A percentile compares a stretch with the other conserved stretches of the same genome.
These are phyloP conservation scores for Parastagonospora nodorum DNA, from an alignment of 2,329 filamentous ascomycete species.

Conservation along the genomic window DNA sequence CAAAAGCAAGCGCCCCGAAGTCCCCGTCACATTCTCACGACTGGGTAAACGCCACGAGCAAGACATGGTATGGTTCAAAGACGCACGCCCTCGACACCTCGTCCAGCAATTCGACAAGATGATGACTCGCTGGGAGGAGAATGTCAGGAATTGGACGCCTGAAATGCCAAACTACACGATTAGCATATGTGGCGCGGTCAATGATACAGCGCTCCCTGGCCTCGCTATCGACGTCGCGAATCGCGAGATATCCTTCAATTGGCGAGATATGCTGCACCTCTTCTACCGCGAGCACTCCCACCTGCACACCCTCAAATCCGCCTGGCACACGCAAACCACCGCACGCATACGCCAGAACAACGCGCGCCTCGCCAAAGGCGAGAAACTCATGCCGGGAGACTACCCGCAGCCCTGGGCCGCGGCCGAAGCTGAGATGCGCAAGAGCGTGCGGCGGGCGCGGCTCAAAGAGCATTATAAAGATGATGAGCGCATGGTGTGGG, in stretches of 20 bases:
- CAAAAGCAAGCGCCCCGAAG: slow-evolving; percentile 31
- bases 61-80: slow-evolving; percentile 23
- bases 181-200: slow-evolving; percentile 33
- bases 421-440: slow-evolving; percentile 23
- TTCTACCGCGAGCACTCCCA: slow-evolving; percentile 40
- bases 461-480: slow-evolving; percentile 27
- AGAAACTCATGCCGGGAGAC: slow-evolving; percentile 15
- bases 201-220: slow-evolving; percentile 36
- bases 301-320: slow-evolving; percentile 9
- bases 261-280: slow-evolving; percentile 32
- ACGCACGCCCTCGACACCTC: slow-evolving; percentile 11
- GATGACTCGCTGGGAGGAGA: slow-evolving; percentile 35
- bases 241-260: slow-evolving; percentile 31
- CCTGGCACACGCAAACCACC: slow-evolving; percentile 11
- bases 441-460: slow-evolving; percentile 27
- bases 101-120: slow-evolving; percentile 14
- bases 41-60: slow-evolving; percentile 17
- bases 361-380: slow-evolving; percentile 13
- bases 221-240: slow-evolving; percentile 23
- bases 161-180: slow-evolving; percentile 42
- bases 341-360: slow-evolving; percentile 15
- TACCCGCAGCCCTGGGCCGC: slow-evolving; percentile 17
- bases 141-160: slow-evolving; percentile 23
- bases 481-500: slow-evolving; percentile 39
- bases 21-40: slow-evolving; percentile 24